Base-by-base conservation (phyloP, 306 rosid species). In the Glycyrrhiza uralensis region DNA sequence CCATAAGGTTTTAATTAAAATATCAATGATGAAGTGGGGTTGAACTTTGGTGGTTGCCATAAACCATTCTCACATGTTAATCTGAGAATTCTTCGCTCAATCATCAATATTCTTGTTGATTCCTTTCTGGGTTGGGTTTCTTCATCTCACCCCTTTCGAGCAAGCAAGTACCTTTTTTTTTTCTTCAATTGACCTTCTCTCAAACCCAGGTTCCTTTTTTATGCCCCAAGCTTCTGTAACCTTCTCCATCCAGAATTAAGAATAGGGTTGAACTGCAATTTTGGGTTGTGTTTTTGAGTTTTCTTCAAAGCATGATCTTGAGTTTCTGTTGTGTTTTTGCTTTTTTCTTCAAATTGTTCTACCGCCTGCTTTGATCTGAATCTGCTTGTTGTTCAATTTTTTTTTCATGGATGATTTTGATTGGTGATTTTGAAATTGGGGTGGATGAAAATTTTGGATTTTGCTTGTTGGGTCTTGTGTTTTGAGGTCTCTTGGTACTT, bases 291-390 rank as follows among this genome's bases (percentile, higher is more conserved):
- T 14, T 46, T n/a, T n/a, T n/a, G n/a, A n/a, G 20, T 39, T 23
- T 35, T 33, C 69, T 72, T 69, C 75, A 36, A 47, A 64, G 19
- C 80, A 71, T 79, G 79, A 29, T 65, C 15, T 7, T 76, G 20
- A 17, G 74, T 59, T 79, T 36, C 69, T 71, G 47, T 9, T 75
- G 58, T 47, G 22, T 19, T 22, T 76, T 75, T 9, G 51, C 30
- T 10, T 81, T 69, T 52, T 46, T 76, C 69, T 76, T 56, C 75
- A 70, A 64, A 52, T 24, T 76, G 52, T 76, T 76, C 71, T 64
- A 47, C 62, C 57, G 26, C 55, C 24, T 75, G 10, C 80, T 69
- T 64, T 83, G 69, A 83, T 79, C 64, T 28, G 51, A 42, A 58
- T 15, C 44, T 54, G n/a, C n/a, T n/a, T n/a, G n/a, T n/a, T n/a